Conservation (phyloP, 257 asterid species). For the Solanum bulbocastanum region DNA sequence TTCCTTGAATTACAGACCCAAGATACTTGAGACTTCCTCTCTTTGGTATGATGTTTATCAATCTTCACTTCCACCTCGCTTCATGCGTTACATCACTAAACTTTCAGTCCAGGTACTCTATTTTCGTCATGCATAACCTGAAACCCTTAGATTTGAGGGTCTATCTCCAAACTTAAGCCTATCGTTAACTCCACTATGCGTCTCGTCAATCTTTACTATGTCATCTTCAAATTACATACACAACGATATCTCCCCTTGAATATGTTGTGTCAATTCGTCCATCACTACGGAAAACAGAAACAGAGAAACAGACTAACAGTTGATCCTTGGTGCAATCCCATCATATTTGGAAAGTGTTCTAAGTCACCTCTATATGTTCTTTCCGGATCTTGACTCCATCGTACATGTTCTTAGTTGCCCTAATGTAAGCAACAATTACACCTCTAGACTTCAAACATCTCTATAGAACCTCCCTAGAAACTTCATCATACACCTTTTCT, state of each 20-base stretch:
- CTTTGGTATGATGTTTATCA: no score
- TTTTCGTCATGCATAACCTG: no score
- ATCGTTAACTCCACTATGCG: no score
- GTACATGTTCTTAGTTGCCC: not conserved
- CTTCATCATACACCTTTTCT: not conserved
- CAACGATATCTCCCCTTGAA: not conserved
- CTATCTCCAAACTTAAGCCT: no score
- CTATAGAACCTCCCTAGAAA: not conserved
- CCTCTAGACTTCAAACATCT: not conserved
- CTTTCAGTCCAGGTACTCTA: no score
- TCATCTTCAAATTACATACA: no score
- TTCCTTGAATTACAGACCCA: no score
- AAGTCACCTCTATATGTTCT: not conserved
- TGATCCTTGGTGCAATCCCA: not conserved
- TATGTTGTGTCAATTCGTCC: not conserved
- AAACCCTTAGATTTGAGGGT: no score
- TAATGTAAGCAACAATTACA: not conserved
- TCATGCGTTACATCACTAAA: no score
- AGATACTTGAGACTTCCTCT: no score
- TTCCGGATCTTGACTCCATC: not conserved
- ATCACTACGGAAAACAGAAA: not conserved
- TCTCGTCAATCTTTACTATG: no score
- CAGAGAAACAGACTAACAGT: not conserved
- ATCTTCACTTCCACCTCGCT: no score
- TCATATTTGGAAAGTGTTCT: not conserved